These are phyloP conservation scores for Hondaea fermentalgiana DNA, from an alignment of 108 stramenopile genomes.

Conservation along the genomic window DNA sequence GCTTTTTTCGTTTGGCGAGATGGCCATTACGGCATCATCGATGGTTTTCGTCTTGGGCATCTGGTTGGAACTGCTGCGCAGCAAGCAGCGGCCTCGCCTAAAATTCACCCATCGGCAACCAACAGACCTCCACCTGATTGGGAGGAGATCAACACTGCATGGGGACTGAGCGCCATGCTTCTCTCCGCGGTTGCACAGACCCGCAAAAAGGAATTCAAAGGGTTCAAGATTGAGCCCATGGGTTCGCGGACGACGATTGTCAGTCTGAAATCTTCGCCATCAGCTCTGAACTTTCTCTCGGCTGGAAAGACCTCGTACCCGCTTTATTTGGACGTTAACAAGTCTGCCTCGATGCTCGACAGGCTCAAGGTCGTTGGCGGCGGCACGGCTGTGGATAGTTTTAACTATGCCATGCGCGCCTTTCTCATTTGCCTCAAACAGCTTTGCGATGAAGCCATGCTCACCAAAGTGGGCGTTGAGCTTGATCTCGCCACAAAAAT, in stretches of 20 bases:
- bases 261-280: neutral
- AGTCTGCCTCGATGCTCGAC: neutral
- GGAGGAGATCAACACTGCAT: constrained; percentile 10
- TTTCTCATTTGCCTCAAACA: neutral
- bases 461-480: neutral
- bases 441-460: neutral
- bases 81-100: neutral
- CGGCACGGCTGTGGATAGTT: neutral
- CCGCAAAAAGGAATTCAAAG: neutral
- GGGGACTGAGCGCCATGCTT: constrained; percentile 6
- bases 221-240: neutral
- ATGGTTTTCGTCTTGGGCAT: constrained; percentile 40
- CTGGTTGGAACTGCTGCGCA: neutral
- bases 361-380: neutral
- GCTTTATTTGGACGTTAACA: neutral
- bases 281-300: neutral
- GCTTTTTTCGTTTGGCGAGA: constrained; percentile 44
- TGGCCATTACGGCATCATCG: constrained; percentile 44
- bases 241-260: neutral
- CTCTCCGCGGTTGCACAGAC: neutral
- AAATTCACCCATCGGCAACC: neutral
- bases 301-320: neutral
- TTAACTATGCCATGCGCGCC: neutral
- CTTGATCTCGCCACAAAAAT: neutral
- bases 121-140: neutral